Conservation (phyloP, 495 filamentous ascomycete species). For the Polyplosphaeria fusca region DNA sequence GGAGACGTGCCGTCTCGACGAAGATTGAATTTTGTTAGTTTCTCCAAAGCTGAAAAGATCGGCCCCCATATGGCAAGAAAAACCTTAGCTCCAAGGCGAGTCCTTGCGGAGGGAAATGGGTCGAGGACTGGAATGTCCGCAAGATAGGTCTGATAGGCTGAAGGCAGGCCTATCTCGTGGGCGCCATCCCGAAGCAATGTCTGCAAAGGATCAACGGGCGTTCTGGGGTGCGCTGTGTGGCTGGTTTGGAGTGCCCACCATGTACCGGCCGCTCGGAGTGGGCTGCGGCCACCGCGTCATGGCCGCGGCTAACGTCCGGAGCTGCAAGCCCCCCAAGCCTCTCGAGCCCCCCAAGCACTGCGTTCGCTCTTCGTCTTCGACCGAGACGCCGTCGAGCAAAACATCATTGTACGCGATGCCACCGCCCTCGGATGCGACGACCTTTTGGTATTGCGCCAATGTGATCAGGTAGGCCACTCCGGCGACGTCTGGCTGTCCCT, state of each 20-base stretch:
- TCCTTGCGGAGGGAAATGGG: neutral
- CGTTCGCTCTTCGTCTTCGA: neutral
- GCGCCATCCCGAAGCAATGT: neutral
- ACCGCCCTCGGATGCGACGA: conserved; percentile 13
- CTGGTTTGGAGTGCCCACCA: neutral
- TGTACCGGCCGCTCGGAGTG: conserved; percentile 6
- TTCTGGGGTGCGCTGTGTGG: no score
- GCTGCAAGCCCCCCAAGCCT: no score
- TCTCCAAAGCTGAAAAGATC: neutral
- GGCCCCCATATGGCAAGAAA: conserved; percentile 5
- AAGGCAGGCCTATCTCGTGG: neutral
- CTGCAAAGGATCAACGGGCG: no score
- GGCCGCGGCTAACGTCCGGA: conserved; percentile 3
- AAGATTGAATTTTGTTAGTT: neutral
- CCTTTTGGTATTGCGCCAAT: neutral
- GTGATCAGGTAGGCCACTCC: conserved; percentile 9
- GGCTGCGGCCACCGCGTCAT: neutral
- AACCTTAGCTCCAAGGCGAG: neutral
- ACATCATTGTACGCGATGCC: conserved; percentile 10
- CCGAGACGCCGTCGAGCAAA: no score
- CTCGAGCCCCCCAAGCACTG: neutral
- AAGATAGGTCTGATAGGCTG: conserved; percentile 1
- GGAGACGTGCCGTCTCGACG: neutral
- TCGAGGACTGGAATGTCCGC: neutral
- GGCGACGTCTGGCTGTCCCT: neutral